Evolutionary conservation across 306 rosid genomes (phyloP).

Genomic region (Prunus mongolica): DNA sequence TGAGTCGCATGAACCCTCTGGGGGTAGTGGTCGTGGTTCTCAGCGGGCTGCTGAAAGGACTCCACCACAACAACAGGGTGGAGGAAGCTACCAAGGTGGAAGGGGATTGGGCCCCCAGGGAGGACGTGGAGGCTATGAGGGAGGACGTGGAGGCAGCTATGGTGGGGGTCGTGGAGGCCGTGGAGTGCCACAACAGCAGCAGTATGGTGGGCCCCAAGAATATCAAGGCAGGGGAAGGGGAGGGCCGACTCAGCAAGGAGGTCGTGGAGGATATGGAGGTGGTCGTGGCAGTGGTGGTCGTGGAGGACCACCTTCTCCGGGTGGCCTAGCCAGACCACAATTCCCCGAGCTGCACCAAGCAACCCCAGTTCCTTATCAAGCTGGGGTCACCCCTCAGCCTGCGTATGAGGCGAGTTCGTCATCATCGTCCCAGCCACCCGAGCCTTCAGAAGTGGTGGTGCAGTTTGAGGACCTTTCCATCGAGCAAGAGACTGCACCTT

Average conservation of each 20-base stretch:
- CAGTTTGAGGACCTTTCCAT: constrained; percentile 36
- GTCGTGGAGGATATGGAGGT: constrained; percentile 56
- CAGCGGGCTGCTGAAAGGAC: constrained; percentile 57
- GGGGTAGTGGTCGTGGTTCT: constrained; percentile 38
- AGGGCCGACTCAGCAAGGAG: constrained; percentile 71
- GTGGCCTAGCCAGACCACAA: constrained; percentile 63
- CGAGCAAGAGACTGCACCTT: constrained; percentile 33
- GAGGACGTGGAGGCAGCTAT: constrained; percentile 30
- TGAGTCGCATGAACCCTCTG: constrained; percentile 36
- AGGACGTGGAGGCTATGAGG: constrained; percentile 27
- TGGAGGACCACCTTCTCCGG: constrained; percentile 59
- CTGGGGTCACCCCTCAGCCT: constrained; percentile 59
- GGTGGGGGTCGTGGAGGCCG: constrained; percentile 29
- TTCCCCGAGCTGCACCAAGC: constrained; percentile 99
- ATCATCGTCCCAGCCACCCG: constrained; percentile 37
- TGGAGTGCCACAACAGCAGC: constrained; percentile 62
- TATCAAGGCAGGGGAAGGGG: constrained; percentile 90
- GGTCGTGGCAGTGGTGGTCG: constrained; percentile 55
- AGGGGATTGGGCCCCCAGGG: constrained; percentile 11
- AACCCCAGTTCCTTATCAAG: constrained; percentile 56
- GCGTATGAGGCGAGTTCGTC: constrained; percentile 65
- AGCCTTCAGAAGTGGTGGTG: constrained; percentile 31
- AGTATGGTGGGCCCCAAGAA: constrained; percentile 54
- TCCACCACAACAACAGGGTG: constrained; percentile 53
- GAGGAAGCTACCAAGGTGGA: constrained; percentile 29